Percentiles rank a stretch among this genome's conserved stretches.
These are phyloP conservation scores for Mortierella sp. DNA, from an alignment of 371 early-diverging fungal species.

Conservation along the genomic window DNA sequence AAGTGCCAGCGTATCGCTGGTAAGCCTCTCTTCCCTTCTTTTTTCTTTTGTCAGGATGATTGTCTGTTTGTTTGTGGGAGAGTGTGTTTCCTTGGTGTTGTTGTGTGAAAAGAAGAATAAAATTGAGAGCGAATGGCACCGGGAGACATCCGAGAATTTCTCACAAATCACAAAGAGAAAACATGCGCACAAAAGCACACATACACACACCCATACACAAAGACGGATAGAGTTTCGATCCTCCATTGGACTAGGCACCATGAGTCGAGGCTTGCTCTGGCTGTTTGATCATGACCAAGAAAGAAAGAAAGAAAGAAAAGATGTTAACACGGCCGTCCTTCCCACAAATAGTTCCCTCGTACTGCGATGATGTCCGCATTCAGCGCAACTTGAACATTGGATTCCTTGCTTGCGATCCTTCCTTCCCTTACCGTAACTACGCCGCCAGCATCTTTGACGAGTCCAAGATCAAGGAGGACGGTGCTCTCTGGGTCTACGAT, in stretches of 20 bases:
- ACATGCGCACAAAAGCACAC: neutral
- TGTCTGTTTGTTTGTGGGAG: neutral
- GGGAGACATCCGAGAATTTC: slow-evolving; percentile 8
- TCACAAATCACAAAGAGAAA: neutral
- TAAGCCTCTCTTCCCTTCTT: slow-evolving; percentile 3
- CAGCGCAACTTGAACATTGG: slow-evolving; percentile 55
- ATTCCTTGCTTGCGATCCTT: slow-evolving; percentile 53
- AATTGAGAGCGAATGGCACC: neutral
- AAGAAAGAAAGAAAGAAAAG: neutral
- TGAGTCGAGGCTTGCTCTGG: neutral
- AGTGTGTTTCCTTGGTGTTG: neutral
- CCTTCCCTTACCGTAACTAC: slow-evolving; percentile 56
- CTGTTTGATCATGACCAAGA: neutral
- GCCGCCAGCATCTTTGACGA: slow-evolving; percentile 52
- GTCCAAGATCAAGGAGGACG: slow-evolving; percentile 49
- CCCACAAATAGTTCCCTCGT: slow-evolving; percentile 32
- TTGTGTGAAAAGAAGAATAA: neutral
- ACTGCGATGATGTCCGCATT: slow-evolving; percentile 56
- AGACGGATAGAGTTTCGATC: slow-evolving; percentile 11
- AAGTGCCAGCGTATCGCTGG: slow-evolving; percentile 46
- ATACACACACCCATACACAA: neutral
- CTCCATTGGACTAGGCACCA: neutral
- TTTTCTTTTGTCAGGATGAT: neutral
- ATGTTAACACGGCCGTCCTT: neutral
- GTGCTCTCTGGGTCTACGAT: slow-evolving; percentile 57